These are phyloP conservation scores for Suillus subaureus DNA, from an alignment of 768 basidiomycete species.

Conservation along the genomic window DNA sequence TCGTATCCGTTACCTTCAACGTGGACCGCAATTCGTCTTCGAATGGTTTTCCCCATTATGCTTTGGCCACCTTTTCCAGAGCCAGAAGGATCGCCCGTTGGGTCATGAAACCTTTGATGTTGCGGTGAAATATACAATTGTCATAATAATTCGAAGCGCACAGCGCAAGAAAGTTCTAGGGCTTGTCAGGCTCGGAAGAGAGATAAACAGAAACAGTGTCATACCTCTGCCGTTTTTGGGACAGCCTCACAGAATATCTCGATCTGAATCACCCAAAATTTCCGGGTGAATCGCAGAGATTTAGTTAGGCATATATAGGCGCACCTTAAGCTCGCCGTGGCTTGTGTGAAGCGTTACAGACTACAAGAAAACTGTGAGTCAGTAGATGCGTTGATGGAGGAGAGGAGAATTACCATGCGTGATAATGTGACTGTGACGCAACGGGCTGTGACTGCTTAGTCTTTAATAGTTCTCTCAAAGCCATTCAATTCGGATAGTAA, in stretches of 20 bases:
- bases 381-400: constrained; percentile 26
- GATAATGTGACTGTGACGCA: constrained; percentile 17
- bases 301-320: constrained; percentile 12
- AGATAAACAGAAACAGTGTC: constrained; percentile 4
- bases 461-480: neutral
- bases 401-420: constrained; percentile 27
- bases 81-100: constrained; percentile 91
- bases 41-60: constrained; percentile 93
- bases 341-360: constrained; percentile 94
- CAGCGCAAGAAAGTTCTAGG: constrained; percentile 91
- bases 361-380: constrained; percentile 39
- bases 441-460: constrained; percentile 30
- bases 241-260: constrained; percentile 98
- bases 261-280: constrained; percentile 52
- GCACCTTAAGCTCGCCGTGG: constrained; percentile 93
- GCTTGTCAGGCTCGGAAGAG: neutral
- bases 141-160: constrained; percentile 91
- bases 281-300: neutral
- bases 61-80: constrained; percentile 97
- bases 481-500: neutral
- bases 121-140: constrained; percentile 86
- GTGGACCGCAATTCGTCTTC: constrained; percentile 92
- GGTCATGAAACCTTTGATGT: constrained; percentile 95
- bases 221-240: constrained; percentile 93
- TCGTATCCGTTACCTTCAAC: constrained; percentile 65